Conservation (phyloP, 2,329 filamentous ascomycete species). For the Fusarium foetens region DNA sequence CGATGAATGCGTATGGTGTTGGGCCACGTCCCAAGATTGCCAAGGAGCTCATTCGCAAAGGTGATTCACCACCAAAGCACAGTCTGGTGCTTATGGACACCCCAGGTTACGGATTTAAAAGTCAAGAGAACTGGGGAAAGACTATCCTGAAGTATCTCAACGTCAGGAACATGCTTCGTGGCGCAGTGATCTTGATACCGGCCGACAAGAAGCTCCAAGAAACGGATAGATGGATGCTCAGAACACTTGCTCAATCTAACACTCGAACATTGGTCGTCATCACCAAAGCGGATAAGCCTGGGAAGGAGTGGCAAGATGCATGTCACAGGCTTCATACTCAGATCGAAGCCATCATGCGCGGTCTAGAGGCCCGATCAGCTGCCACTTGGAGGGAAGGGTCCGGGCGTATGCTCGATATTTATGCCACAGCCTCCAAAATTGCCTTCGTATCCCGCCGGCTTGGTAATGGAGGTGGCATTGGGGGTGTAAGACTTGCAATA, state of each 20-base stretch:
- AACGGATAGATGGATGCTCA: conserved; percentile 59
- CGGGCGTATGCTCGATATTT: conserved; percentile 47
- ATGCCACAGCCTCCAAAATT: conserved; percentile 54
- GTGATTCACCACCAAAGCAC: conserved; percentile 56
- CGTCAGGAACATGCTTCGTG: conserved; percentile 58
- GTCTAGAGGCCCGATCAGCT: conserved; percentile 36
- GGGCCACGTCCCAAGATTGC: conserved; percentile 53
- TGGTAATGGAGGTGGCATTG: conserved; percentile 52
- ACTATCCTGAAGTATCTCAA: conserved; percentile 63
- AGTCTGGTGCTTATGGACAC: conserved; percentile 63
- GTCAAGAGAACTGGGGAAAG: conserved; percentile 61
- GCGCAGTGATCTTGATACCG: conserved; percentile 64
- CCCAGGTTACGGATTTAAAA: conserved; percentile 61
- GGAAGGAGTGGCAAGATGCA: conserved; percentile 42
- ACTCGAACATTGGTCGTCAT: conserved; percentile 62
- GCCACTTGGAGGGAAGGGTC: conserved; percentile 46
- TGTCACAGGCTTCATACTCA: conserved; percentile 44
- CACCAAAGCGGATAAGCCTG: conserved; percentile 66
- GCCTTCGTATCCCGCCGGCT: conserved; percentile 41
- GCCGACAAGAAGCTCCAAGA: conserved; percentile 62
- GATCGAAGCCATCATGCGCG: conserved; percentile 45
- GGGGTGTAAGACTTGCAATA: conserved; percentile 53
- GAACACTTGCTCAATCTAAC: conserved; percentile 57
- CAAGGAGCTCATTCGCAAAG: conserved; percentile 43
- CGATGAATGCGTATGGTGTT: conserved; percentile 67